These are phyloP conservation scores for Talaromyces sp. DNA, from an alignment of 2,329 filamentous ascomycete species.

Conservation along the genomic window DNA sequence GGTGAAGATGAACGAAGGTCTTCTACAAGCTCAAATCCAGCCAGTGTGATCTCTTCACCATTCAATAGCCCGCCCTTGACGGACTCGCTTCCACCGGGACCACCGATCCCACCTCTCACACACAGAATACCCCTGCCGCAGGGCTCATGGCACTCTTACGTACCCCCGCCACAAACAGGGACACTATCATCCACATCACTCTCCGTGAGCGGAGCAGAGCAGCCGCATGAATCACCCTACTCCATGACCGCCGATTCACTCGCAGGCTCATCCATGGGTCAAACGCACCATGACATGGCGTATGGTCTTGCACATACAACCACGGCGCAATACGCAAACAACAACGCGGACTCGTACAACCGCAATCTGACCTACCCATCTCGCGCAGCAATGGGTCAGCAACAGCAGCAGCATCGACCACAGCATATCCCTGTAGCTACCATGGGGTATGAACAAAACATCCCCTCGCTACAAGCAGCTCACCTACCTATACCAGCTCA, in stretches of 20 bases:
- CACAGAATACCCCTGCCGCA: conserved; percentile 17
- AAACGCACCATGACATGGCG: conserved; percentile 4
- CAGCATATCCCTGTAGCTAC: conserved; percentile 9
- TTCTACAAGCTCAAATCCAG: conserved; percentile 18
- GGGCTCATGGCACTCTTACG: conserved; percentile 17
- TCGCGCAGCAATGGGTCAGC: not conserved
- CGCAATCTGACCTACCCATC: conserved; percentile 8
- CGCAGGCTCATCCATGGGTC: conserved; percentile 7
- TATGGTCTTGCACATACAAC: conserved; percentile 7
- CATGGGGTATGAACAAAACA: conserved; percentile 13
- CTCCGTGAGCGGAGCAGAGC: not conserved
- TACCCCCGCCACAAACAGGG: not conserved
- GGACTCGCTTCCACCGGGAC: conserved; percentile 9
- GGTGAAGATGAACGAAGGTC: conserved; percentile 18
- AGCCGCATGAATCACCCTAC: not conserved
- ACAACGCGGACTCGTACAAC: conserved; percentile 3
- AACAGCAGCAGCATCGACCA: conserved; percentile 11
- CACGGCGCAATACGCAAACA: conserved; percentile 6
- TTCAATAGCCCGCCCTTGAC: conserved; percentile 15
- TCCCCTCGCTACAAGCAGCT: conserved; percentile 3
- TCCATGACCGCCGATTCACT: not conserved
- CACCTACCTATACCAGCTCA: conserved; percentile 8
- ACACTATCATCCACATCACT: not conserved
- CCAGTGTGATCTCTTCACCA: conserved; percentile 17
- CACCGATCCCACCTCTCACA: conserved; percentile 14